Evolutionary conservation across 2,329 filamentous ascomycete species (phyloP), one percentile per base, ranked within the genome.

Genomic region (Cercospora zeae-maydis): DNA sequence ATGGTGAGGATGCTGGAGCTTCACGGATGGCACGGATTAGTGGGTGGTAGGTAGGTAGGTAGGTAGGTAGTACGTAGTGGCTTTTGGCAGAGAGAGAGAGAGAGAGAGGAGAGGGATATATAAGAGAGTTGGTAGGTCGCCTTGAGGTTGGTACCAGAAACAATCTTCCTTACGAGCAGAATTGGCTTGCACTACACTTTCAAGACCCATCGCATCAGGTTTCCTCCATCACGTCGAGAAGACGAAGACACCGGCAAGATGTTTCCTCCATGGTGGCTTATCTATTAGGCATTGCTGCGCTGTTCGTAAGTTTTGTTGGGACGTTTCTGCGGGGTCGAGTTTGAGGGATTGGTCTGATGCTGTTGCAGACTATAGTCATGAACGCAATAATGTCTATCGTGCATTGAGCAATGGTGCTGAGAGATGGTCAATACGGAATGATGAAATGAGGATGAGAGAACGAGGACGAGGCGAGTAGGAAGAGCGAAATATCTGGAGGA

Each of bases 231-330:
- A 53, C 16, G 27, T 33, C 27, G 19, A 34, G n/a, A 27, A 27
- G 24, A 10, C 42, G 9, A n/a, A 14, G 16, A n/a, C 27, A 58
- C 27, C 31, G 24, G 16, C 30, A 59, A 59, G 10, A 59, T 59
- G 57, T 30, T 59, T n/a, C 31, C 31, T 31, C 57, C 57, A 59
- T 59, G 57, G 57, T 59, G 57, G 57, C 57, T 59, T 52, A 52
- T 59, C 57, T 59, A 27, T 33, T 59, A 59, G 57, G 42, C 34
- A 31, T 59, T 19, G 47, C 31, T 21, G 57, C 47, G n/a, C 33
- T 59, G 13, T 52, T 59, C n/a, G 57, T 59, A 5, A 51, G 57
- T 53, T 42, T n/a, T n/a, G n/a, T n/a, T n/a, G n/a, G n/a, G n/a
- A n/a, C n/a, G n/a, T n/a, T n/a, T n/a, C n/a, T n/a, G n/a, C n/a